These are phyloP conservation scores for Sclerotinia borealis DNA, from an alignment of 2,329 filamentous ascomycete species.

Conservation along the genomic window DNA sequence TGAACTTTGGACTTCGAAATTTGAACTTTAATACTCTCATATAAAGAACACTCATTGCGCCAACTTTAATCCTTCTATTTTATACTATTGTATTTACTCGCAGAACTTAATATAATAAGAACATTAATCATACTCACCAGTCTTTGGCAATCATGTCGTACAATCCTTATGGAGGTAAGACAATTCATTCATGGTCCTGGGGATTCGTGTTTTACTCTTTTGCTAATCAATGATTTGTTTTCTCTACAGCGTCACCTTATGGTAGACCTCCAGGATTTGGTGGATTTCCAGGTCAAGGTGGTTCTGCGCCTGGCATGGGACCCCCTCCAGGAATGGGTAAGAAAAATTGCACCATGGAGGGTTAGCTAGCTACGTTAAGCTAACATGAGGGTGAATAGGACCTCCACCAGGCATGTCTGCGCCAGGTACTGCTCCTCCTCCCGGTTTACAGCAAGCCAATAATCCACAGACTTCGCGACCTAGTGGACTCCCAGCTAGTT, in stretches of 20 bases:
- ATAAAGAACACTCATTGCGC: neutral
- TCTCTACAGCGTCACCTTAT: constrained; percentile 43
- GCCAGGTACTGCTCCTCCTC: constrained; percentile 73
- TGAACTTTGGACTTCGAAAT: neutral
- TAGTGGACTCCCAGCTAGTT: constrained; percentile 72
- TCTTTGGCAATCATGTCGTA: constrained; percentile 28
- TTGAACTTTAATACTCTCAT: neutral
- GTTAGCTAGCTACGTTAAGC: constrained; percentile 4
- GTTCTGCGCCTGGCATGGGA: constrained; percentile 60
- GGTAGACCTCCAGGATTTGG: constrained; percentile 69
- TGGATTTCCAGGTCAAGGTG: constrained; percentile 55
- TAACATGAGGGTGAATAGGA: constrained; percentile 41
- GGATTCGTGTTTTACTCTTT: neutral
- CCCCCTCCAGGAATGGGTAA: constrained; percentile 79
- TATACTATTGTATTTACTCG: neutral
- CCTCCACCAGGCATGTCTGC: constrained; percentile 76
- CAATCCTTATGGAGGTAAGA: constrained; percentile 33
- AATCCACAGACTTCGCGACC: constrained; percentile 72
- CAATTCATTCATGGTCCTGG: neutral
- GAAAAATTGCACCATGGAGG: constrained; percentile 26
- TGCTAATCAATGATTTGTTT: neutral
- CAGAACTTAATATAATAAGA: neutral
- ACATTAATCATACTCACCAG: neutral
- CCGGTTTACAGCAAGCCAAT: constrained; percentile 71
- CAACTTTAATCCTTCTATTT: neutral